These are phyloP conservation scores for Trichophyton rubrum DNA, from an alignment of 2,329 filamentous ascomycete species.

Conservation along the genomic window DNA sequence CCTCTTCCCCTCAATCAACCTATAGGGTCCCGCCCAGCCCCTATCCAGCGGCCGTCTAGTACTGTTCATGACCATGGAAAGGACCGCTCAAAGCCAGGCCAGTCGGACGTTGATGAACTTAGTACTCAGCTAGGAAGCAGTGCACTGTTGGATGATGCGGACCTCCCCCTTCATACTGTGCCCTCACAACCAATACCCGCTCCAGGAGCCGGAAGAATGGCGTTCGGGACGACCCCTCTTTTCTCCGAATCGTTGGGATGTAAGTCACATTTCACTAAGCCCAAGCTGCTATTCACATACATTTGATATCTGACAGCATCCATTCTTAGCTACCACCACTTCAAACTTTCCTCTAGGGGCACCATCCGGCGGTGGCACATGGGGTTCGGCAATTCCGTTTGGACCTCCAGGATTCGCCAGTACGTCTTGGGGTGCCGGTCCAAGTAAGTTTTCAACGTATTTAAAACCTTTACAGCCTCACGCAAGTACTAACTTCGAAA, in stretches of 20 bases:
- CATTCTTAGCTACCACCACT: conserved; percentile 21
- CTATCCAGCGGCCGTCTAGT: conserved; percentile 78
- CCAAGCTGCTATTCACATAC: conserved; percentile 5
- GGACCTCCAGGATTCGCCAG: conserved; percentile 27
- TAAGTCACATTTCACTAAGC: conserved; percentile 18
- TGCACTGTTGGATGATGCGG: conserved; percentile 65
- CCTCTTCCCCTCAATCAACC: conserved; percentile 51
- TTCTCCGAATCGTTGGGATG: conserved; percentile 33
- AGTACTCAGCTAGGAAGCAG: conserved; percentile 79
- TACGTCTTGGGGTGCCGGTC: conserved; percentile 27
- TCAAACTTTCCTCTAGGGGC: conserved; percentile 22
- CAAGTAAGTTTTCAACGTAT: conserved; percentile 21
- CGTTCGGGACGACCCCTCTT: conserved; percentile 30
- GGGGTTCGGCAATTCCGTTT: conserved; percentile 28
- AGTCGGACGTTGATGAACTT: conserved; percentile 55
- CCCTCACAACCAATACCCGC: conserved; percentile 31
- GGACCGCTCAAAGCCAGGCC: conserved; percentile 30
- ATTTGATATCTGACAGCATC: conserved; percentile 15
- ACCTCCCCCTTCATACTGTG: conserved; percentile 48
- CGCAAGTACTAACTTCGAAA: conserved; percentile 16
- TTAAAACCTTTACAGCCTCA: neutral
- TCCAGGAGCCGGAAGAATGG: conserved; percentile 31
- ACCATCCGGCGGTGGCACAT: conserved; percentile 22
- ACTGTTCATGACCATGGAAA: conserved; percentile 39
- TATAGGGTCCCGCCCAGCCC: conserved; percentile 61